phyloP scores from a whole-genome alignment of 2,329 filamentous ascomycete genomes.

The Cordyceps cateniannulata region DNA sequence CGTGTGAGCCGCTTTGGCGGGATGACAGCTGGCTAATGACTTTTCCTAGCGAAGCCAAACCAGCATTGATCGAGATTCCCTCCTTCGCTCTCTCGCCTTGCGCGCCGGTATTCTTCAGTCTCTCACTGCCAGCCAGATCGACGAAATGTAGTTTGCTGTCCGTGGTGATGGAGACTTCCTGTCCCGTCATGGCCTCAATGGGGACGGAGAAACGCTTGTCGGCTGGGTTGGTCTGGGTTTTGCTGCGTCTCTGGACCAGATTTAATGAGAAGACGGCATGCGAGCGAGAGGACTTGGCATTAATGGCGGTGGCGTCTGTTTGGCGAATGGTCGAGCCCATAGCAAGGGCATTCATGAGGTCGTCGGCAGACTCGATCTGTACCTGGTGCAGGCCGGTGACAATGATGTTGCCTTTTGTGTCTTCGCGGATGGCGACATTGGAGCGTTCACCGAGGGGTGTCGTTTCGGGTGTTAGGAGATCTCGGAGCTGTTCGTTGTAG shows the following conservation, averaged over 20 bases:
- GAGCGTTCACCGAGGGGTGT: slow-evolving; percentile 63
- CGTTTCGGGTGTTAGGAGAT: slow-evolving; percentile 75
- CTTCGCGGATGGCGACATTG: slow-evolving; percentile 86
- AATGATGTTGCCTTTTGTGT: slow-evolving; percentile 88
- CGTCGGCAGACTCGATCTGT: slow-evolving; percentile 84
- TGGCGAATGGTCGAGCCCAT: slow-evolving; percentile 93
- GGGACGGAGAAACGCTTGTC: slow-evolving; percentile 88
- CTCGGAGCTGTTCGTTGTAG: slow-evolving; percentile 93
- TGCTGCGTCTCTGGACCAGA: slow-evolving; percentile 74
- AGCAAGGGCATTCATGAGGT: slow-evolving; percentile 81
- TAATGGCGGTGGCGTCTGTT: slow-evolving; percentile 94
- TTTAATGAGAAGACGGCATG: slow-evolving; percentile 97
- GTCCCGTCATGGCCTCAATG: slow-evolving; percentile 66
- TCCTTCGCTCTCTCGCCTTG: slow-evolving; percentile 92
- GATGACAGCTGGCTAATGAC: slow-evolving; percentile 97
- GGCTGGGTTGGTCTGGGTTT: slow-evolving; percentile 43
- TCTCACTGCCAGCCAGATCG: slow-evolving; percentile 92
- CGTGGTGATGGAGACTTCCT: slow-evolving; percentile 66
- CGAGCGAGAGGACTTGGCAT: slow-evolving; percentile 94
- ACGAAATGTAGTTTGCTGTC: slow-evolving; percentile 99
- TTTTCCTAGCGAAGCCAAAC: slow-evolving; percentile 89
- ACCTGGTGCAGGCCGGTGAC: slow-evolving; percentile 85
- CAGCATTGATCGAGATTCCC: slow-evolving; percentile 96
- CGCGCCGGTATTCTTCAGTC: slow-evolving; percentile 93
- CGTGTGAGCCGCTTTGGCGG: slow-evolving; percentile 77